Evolutionary conservation across 345 rosid species (phyloP).

Genomic region (Eucalyptus pauciflora): DNA sequence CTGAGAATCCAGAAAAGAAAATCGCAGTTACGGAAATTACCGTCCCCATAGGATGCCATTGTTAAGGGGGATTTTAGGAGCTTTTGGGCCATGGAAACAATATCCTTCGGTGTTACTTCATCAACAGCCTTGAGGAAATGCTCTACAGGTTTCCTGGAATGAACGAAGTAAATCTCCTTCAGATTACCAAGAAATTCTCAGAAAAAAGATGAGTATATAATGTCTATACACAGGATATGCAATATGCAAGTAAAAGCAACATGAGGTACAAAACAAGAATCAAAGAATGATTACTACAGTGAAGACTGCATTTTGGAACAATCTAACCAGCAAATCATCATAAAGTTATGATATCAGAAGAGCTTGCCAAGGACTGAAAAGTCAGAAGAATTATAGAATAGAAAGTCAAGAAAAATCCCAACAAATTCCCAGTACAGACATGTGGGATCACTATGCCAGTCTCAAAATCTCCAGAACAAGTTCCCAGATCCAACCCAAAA

Average conservation of each 20-base stretch:
- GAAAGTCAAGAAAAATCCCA: not conserved
- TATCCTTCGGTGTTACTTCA: constrained; percentile 47
- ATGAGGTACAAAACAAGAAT: not conserved
- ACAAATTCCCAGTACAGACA: not conserved
- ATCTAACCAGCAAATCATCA: not conserved
- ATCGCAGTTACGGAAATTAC: constrained; percentile 16
- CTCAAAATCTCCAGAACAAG: not conserved
- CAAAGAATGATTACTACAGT: not conserved
- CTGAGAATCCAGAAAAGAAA: not conserved
- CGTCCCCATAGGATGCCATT: constrained; percentile 93
- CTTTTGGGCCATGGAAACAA: constrained; percentile 35
- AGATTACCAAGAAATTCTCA: not conserved
- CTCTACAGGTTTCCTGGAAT: constrained; percentile 63
- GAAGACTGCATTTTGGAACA: not conserved
- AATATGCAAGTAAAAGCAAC: not conserved
- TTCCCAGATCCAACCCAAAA: not conserved
- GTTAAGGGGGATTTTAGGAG: constrained; percentile 72
- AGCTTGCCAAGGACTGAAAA: not conserved
- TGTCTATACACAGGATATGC: not conserved
- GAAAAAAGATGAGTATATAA: not conserved
- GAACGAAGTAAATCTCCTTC: not conserved
- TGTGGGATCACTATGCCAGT: not conserved
- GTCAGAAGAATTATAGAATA: not conserved
- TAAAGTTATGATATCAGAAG: not conserved
- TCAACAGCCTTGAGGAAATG: constrained; percentile 60